Conservation (phyloP, 1,284 basidiomycete genomes). For the Dichomitus squalens region DNA sequence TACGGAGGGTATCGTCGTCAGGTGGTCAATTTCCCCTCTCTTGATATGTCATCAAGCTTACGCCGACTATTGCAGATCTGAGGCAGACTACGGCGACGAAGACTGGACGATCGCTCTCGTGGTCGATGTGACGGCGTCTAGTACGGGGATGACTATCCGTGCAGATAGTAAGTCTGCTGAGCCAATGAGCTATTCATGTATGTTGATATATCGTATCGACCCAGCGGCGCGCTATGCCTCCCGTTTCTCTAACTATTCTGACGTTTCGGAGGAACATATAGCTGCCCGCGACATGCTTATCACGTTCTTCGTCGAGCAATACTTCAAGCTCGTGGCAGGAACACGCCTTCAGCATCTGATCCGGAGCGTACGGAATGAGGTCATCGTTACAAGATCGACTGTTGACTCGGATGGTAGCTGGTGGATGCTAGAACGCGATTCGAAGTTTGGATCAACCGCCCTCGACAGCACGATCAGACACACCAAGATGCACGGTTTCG, state of each 20-base stretch:
- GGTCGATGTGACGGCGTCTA: slow-evolving; percentile 25
- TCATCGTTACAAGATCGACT: background rate
- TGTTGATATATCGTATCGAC: slow-evolving; percentile 20
- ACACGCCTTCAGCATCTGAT: slow-evolving; percentile 29
- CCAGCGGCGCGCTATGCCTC: slow-evolving; percentile 31
- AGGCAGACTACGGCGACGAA: slow-evolving; percentile 15
- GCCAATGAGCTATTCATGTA: background rate
- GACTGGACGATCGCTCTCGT: slow-evolving; percentile 36
- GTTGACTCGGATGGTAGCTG: slow-evolving; percentile 12
- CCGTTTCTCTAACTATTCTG: slow-evolving; percentile 28
- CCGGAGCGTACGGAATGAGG: slow-evolving; percentile 11
- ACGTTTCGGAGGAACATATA: slow-evolving; percentile 22
- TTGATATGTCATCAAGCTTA: background rate
- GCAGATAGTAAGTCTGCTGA: slow-evolving; percentile 6
- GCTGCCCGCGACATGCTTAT: slow-evolving; percentile 22
- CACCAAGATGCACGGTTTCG: slow-evolving; percentile 32
- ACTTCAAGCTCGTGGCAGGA: slow-evolving; percentile 31
- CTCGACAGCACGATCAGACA: slow-evolving; percentile 26
- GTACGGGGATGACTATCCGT: background rate
- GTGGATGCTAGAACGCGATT: slow-evolving; percentile 14
- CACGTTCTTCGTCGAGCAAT: slow-evolving; percentile 32
- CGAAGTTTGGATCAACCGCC: slow-evolving; percentile 12
- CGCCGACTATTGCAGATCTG: background rate
- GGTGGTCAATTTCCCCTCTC: background rate
- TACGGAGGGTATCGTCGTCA: background rate